Evolutionary conservation across 805 yeast species (phyloP).

Genomic region (Starmerella vaccinii): DNA sequence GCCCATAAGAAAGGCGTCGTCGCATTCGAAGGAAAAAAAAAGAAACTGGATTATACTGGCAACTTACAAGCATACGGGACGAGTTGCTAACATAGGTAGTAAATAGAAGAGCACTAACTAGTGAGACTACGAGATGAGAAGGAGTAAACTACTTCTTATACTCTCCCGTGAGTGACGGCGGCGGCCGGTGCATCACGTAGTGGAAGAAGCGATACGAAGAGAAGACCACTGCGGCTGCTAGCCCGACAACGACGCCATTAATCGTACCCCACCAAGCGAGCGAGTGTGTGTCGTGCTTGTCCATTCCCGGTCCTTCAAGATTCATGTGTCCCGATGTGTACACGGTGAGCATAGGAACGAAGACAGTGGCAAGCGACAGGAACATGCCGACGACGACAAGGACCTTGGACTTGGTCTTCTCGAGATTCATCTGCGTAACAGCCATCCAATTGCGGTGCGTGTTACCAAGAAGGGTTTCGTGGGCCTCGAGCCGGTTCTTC

Average conservation of each 20-base stretch:
- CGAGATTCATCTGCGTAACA: constrained; percentile 11
- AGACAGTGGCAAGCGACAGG: constrained; percentile 6
- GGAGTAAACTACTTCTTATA: not conserved
- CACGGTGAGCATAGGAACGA: constrained; percentile 8
- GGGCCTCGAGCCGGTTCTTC: constrained; percentile 8
- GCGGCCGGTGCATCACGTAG: not conserved
- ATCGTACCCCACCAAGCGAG: constrained; percentile 5
- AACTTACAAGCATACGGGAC: too few relatives aligned
- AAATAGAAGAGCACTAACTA: too few relatives aligned
- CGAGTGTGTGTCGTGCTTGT: not conserved
- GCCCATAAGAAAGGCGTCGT: too few relatives aligned
- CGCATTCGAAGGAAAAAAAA: too few relatives aligned
- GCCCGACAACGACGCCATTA: not conserved
- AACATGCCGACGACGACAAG: constrained; percentile 6
- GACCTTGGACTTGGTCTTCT: constrained; percentile 7
- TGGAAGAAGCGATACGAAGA: not conserved
- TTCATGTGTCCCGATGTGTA: constrained; percentile 12
- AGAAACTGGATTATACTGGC: too few relatives aligned
- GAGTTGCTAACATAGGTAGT: not conserved
- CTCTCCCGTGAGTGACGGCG: constrained; percentile 1
- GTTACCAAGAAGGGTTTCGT: constrained; percentile 6
- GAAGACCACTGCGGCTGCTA: not conserved
- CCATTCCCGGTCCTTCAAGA: constrained; percentile 7
- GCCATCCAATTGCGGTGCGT: constrained; percentile 15
- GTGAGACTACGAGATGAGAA: too few relatives aligned